Evolutionary conservation across 176 grass and related monocot genomes (phyloP), one percentile per base, ranked within the genome.

Genomic region (Ananas comosus): DNA sequence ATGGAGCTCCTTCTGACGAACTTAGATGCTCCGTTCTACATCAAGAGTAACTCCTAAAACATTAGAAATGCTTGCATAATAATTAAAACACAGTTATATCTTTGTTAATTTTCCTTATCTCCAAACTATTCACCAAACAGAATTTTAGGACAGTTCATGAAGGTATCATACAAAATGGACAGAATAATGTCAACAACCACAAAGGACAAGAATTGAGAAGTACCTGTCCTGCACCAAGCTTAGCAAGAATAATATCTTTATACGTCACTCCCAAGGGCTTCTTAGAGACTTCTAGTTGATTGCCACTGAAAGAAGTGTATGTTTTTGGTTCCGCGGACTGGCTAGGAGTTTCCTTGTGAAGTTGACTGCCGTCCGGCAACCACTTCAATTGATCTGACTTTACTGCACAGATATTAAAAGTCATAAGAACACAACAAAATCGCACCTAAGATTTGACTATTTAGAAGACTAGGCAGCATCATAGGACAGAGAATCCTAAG

Each of bases 191-290:
- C 22, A 24, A 42, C 3, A 13, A 66, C 12, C 22, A 48, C 16
- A 53, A 74, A 74, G 13, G 56, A 73, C 51, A 16, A 21, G 51
- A 14, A 3, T 48, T 28, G 11, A 27, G 22, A 71, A 70, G 66
- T 72, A 92, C 89, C 85, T 97, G 93, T 81, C 93, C 89, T 52
- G 93, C 84, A 49, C 93, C 89, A 80, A 97, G 83, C 83, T 86
- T 90, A 49, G 86, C 84, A 79, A 97, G 76, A 77, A 81, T 92
- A 72, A 97, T 92, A 71, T 97, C 86, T 74, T 86, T 70, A 66
- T 80, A 69, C 74, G 79, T 92, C 51, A 90, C 84, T 63, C 66
- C 80, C 61, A 97, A 76, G 47, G 84, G 58, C 27, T 67, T 88
- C 50, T 80, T 64, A 48, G 64, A 83, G 33, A 77, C 78, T 48